Evolutionary conservation across 2,329 filamentous ascomycete species (phyloP).

Genomic region (Talaromyces marneffei): DNA sequence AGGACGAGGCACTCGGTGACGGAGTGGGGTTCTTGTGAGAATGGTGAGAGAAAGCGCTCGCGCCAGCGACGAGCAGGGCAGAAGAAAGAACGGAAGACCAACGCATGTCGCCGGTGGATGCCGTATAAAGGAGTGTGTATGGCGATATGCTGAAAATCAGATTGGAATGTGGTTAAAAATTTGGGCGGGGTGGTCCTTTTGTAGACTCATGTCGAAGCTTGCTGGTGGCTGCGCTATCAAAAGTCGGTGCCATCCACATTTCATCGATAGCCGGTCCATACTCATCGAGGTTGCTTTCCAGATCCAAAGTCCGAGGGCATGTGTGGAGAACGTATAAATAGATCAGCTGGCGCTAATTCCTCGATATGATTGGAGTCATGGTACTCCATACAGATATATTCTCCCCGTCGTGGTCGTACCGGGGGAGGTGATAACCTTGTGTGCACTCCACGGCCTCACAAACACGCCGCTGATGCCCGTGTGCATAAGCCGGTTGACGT

Average conservation of each 20-base stretch:
- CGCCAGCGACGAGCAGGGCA: slow-evolving; percentile 17
- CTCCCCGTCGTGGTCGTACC: background rate
- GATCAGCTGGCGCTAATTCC: background rate
- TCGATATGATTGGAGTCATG: background rate
- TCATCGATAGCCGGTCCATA: background rate
- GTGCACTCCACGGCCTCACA: background rate
- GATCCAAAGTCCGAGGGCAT: background rate
- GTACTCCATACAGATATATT: too few relatives aligned
- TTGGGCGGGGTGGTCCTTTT: background rate
- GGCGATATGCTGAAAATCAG: background rate
- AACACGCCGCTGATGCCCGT: background rate
- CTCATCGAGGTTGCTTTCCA: slow-evolving; percentile 1
- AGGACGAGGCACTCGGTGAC: slow-evolving; percentile 15
- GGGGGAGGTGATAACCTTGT: background rate
- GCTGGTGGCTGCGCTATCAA: background rate
- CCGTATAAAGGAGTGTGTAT: slow-evolving; percentile 14
- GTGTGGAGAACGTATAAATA: background rate
- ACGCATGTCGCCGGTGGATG: slow-evolving; percentile 14
- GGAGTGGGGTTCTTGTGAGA: background rate
- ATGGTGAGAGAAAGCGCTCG: slow-evolving; percentile 10
- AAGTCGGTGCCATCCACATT: background rate
- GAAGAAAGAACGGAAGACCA: slow-evolving; percentile 11
- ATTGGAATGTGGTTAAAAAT: background rate
- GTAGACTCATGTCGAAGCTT: background rate
- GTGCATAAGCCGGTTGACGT: background rate